Evolutionary conservation across 176 grass and related monocot genomes (phyloP).

Genomic region (Oryza coarctata): DNA sequence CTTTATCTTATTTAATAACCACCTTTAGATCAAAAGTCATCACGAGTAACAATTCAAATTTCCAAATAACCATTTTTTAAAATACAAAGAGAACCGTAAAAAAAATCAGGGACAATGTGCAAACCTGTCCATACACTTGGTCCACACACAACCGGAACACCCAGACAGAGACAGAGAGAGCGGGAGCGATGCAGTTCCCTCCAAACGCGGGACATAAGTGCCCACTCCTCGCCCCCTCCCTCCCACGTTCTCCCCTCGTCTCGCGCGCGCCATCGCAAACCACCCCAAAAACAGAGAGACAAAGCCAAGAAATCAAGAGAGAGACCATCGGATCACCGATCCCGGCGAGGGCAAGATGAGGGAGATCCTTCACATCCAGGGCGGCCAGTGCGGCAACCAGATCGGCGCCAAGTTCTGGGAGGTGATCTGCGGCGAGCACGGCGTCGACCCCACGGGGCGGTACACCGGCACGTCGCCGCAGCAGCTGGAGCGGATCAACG

Average conservation of each 20-base stretch:
- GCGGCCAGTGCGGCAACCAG: slow-evolving; percentile 91
- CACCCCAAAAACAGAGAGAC: background rate
- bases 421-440: slow-evolving; percentile 96
- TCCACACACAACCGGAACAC: slow-evolving; percentile 26
- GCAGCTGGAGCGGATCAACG: slow-evolving; percentile 79
- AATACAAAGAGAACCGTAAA: background rate
- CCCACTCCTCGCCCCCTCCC: background rate
- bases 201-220: slow-evolving; percentile 32
- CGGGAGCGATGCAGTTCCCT: background rate
- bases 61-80: too few relatives aligned
- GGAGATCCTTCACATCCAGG: slow-evolving; percentile 93
- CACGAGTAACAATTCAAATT: too few relatives aligned
- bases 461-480: slow-evolving; percentile 43
- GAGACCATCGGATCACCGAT: background rate
- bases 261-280: background rate
- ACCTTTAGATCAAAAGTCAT: background rate
- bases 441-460: slow-evolving; percentile 55
- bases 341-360: slow-evolving; percentile 51
- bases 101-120: background rate
- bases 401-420: slow-evolving; percentile 98
- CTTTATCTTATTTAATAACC: background rate
- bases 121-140: slow-evolving; percentile 12
- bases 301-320: background rate
- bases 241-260: slow-evolving; percentile 13
- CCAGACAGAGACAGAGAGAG: background rate